phyloP scores from a whole-genome alignment of 768 basidiomycete species.

The Kwoniella sp. region DNA sequence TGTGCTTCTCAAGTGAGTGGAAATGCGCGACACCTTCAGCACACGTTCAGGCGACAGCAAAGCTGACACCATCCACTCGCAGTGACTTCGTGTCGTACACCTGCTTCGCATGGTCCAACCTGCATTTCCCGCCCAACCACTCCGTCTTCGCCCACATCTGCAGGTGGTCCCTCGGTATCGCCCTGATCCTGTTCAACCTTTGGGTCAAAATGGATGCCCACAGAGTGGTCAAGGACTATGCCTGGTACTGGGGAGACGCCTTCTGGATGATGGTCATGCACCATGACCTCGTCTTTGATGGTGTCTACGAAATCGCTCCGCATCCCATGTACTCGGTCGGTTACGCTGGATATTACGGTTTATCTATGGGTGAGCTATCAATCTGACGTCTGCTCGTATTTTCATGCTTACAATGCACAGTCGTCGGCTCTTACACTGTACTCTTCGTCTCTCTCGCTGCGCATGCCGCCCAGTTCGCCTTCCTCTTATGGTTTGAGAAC shows the following conservation, averaged over 20 bases:
- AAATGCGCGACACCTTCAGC: neutral
- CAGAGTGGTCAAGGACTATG: slow-evolving; percentile 94
- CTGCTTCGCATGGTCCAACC: slow-evolving; percentile 90
- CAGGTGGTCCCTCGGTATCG: slow-evolving; percentile 81
- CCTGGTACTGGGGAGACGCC: slow-evolving; percentile 80
- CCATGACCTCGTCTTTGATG: slow-evolving; percentile 80
- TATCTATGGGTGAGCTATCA: slow-evolving; percentile 60
- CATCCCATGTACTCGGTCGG: slow-evolving; percentile 77
- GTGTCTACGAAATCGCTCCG: slow-evolving; percentile 75
- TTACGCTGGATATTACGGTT: slow-evolving; percentile 83
- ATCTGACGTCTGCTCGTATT: neutral
- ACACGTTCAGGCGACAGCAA: neutral
- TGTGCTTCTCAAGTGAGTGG: slow-evolving; percentile 83
- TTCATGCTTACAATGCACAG: no score
- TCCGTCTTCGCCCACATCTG: slow-evolving; percentile 69
- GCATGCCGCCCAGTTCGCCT: slow-evolving; percentile 93
- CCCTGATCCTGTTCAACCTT: slow-evolving; percentile 86
- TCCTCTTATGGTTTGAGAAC: slow-evolving; percentile 92
- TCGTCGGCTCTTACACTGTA: slow-evolving; percentile 55
- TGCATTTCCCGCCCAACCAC: slow-evolving; percentile 75
- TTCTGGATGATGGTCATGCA: slow-evolving; percentile 50
- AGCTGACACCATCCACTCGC: neutral
- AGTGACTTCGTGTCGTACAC: slow-evolving; percentile 94
- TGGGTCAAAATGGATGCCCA: slow-evolving; percentile 99
- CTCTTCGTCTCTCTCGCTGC: slow-evolving; percentile 89